Conservation (phyloP, 805 yeast genomes). For the Ogataea wickerhamii region DNA sequence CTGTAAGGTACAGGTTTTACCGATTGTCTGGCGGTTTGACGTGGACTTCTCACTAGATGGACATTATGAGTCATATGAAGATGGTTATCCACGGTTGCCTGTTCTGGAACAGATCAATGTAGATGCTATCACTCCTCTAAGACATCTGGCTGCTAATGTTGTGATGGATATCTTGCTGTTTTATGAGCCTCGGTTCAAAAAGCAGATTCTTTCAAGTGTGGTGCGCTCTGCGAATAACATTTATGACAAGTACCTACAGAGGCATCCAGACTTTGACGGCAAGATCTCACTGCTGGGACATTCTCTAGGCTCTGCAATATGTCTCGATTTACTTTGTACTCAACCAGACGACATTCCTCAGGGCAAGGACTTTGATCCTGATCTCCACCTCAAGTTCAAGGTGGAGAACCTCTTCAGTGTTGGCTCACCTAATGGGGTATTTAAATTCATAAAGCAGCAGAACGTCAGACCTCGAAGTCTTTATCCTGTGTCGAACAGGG, state of each 20-base stretch:
- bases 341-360: conserved; percentile 38
- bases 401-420: conserved; percentile 74
- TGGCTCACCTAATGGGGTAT: conserved; percentile 90
- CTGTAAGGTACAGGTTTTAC: conserved; percentile 76
- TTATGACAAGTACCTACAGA: conserved; percentile 52
- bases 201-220: conserved; percentile 61
- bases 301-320: conserved; percentile 84
- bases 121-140: conserved; percentile 69
- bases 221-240: conserved; percentile 59
- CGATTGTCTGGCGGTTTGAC: conserved; percentile 87
- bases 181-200: conserved; percentile 65
- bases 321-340: conserved; percentile 65
- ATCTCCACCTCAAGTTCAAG: conserved; percentile 53
- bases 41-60: conserved; percentile 55
- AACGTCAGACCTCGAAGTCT: conserved; percentile 46
- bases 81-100: conserved; percentile 49
- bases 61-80: conserved; percentile 33
- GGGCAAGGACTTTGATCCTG: conserved; percentile 29
- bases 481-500: conserved; percentile 7
- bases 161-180: conserved; percentile 78
- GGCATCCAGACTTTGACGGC: conserved; percentile 75
- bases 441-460: conserved; percentile 66
- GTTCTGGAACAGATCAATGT: conserved; percentile 69
- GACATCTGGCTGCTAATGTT: conserved; percentile 83
- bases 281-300: conserved; percentile 84